Base-by-base conservation (phyloP, 768 basidiomycete species). In the Postia placenta region DNA sequence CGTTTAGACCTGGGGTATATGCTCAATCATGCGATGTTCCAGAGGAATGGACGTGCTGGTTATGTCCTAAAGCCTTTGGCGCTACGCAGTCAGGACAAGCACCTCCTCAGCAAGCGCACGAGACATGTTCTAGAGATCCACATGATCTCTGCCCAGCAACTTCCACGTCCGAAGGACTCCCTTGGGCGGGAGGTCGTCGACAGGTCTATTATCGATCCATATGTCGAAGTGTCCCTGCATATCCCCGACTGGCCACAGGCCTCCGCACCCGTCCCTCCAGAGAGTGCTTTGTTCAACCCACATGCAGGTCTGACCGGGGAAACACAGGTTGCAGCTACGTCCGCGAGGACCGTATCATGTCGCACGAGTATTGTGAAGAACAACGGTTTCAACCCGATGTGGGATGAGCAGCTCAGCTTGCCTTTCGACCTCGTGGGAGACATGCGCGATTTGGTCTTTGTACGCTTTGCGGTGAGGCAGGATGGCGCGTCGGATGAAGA, bases 1-100 rank as follows among this genome's bases (percentile, higher is more conserved):
- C 14, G 1, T 12, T 4, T 63, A 92, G 93, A 97, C 66, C 67
- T 92, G 44, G 93, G 92, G 2, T 87, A 85, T 60, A 83, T 85
- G 72, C 90, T 97, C 64, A 99, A 96, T 60, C 82, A 88, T 52
- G 91, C 94, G 5, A 93, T 98, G 91, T 99, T 99, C 66, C 83
- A 85, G 54, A 76, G 87, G 3, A 94, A 95, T 56, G 88, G 87
- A n/a, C 78, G 87, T 4, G 74, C 79, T 1, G 95, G 95, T 0
- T 96, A 91, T 59, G 83, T 99, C 1, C 77, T 96, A 35, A 96
- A 97, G 63, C 95, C 95, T 1, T 73, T 74, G 2, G 80, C 85
- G 2, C 73, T 97, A 11, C 74, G 91, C 5, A 67, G 66, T n/a
- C 70, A 75, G 27, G 76, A 82, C 57, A 82, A 88, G 64, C 76